Percentiles rank a stretch among this genome's conserved stretches.
Conservation (phyloP, 2,329 filamentous ascomycete genomes). For the Claviceps sorghi region DNA sequence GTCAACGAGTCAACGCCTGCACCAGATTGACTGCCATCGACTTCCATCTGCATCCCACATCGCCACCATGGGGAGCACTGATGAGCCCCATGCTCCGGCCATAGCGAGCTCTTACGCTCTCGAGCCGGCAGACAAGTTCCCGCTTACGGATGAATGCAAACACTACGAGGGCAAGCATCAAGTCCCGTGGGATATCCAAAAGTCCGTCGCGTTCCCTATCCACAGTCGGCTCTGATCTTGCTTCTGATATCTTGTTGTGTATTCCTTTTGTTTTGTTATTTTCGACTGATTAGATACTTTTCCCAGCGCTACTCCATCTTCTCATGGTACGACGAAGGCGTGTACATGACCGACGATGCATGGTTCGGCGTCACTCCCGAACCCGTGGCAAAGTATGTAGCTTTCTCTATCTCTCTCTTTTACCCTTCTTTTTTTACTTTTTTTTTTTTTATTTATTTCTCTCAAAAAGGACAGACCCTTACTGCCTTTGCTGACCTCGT, state of each 20-base stretch:
- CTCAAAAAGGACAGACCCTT: background rate
- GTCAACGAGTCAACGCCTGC: too few relatives aligned
- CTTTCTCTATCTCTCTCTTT: background rate
- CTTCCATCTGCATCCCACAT: too few relatives aligned
- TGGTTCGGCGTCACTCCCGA: slow-evolving; percentile 98
- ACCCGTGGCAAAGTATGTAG: slow-evolving; percentile 62
- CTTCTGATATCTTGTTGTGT: background rate
- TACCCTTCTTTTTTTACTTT: background rate
- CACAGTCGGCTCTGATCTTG: background rate
- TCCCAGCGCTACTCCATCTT: slow-evolving; percentile 79
- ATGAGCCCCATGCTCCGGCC: slow-evolving; percentile 6
- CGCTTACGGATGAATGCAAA: slow-evolving; percentile 49
- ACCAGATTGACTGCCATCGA: background rate
- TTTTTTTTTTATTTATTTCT: background rate
- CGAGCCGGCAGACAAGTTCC: slow-evolving; percentile 29
- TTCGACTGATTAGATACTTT: slow-evolving; percentile 56
- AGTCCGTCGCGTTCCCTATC: slow-evolving; percentile 37
- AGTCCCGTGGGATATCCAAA: slow-evolving; percentile 72
- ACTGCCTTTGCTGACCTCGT: background rate
- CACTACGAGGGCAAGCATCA: slow-evolving; percentile 59
- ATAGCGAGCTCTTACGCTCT: slow-evolving; percentile 16
- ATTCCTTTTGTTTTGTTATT: background rate
- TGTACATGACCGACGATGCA: slow-evolving; percentile 81
- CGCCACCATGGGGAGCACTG: slow-evolving; percentile 7
- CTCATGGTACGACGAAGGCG: slow-evolving; percentile 69